Evolutionary conservation across 208 protist genomes (phyloP), one percentile per base, ranked within the genome.

Genomic region (Novymonas esmeraldas): DNA sequence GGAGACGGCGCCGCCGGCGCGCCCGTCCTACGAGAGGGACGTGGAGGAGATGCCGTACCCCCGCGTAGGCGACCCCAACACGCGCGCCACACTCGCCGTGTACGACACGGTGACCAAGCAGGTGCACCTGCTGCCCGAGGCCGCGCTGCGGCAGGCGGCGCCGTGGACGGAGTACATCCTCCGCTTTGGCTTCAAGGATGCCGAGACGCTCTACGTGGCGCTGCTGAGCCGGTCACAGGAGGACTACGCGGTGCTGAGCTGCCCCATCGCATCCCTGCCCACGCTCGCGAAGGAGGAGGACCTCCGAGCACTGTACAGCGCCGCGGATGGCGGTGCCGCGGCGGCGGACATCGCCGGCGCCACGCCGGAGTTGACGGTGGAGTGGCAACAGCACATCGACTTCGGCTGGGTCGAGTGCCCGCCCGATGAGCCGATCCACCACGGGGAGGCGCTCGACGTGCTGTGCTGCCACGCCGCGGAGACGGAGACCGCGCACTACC

Each of bases 151-250:
- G 3, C 57, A 70, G 29, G 65, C 58, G 31, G 81, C 79, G 20
- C 83, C 84, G 42, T 90, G 82, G 85, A 58, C 70, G 26, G 91
- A 96, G 72, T 96, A 96, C 77, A 78, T 92, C 39, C 78, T 84
- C 18, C 88, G 87, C 45, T 93, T 94, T 61, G 91, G 89, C 46
- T 94, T 92, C 66, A 93, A 89, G 64, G 63, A 82, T 65, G 60
- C 69, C 0, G 74, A 89, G 9, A 78, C 67, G 10, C 63, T 96
- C 52, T 94, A 92, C 48, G 46, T 94, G 7, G 80, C 76, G 11
- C 61, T 90, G 11, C 64, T 94, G 22, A 84, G 78, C 59, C 83
- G 88, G 36, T 73, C 74, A 20, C 91, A 96, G 70, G 86, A 94
- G 63, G 49, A 80, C 16, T 81, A 79, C 51, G 84, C 70, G 44